A percentile compares a stretch with the other conserved stretches of the same genome.
Conservation (phyloP, 1,284 basidiomycete species). For the Fomitopsis betulina region DNA sequence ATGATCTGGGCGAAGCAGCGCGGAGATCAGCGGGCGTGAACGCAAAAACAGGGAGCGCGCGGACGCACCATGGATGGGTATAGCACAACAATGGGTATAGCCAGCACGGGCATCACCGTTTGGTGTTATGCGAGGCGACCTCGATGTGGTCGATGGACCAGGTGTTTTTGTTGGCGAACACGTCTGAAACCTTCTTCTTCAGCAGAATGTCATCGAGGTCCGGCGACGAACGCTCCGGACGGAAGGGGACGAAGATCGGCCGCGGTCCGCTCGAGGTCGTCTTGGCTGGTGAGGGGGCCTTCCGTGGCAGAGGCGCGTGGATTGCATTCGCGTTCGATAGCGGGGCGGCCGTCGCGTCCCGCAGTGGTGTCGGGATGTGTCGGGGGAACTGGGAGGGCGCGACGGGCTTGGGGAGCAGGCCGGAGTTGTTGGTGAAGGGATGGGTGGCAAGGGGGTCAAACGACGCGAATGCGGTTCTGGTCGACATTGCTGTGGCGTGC, state of each 20-base stretch:
- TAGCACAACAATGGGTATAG: conserved; percentile 21
- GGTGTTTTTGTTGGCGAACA: conserved; percentile 27
- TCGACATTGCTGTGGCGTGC: conserved; percentile 24
- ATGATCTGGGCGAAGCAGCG: conserved; percentile 4
- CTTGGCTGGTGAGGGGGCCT: conserved; percentile 16
- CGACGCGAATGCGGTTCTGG: conserved; percentile 33
- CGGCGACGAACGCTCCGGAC: conserved; percentile 50
- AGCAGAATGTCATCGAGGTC: conserved; percentile 49
- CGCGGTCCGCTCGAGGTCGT: conserved; percentile 18
- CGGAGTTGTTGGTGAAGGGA: conserved; percentile 57
- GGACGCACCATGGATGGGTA: conserved; percentile 20
- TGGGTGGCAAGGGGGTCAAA: conserved; percentile 58
- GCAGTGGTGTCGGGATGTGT: conserved; percentile 30
- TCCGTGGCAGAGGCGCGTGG: conserved; percentile 22
- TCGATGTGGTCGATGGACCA: conserved; percentile 29
- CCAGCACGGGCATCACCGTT: conserved; percentile 15
- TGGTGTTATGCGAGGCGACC: conserved; percentile 13
- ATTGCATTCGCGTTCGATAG: conserved; percentile 13
- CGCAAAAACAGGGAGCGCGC: conserved; percentile 8
- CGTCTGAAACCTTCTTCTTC: conserved; percentile 39
- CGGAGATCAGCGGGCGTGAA: conserved; percentile 4
- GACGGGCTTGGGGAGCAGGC: conserved; percentile 40
- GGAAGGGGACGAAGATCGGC: conserved; percentile 52
- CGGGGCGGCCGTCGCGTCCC: conserved; percentile 13
- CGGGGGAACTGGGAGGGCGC: conserved; percentile 43